Evolutionary conservation across 2,329 filamentous ascomycete species (phyloP).

Genomic region (Aspergillus aculeatinus): DNA sequence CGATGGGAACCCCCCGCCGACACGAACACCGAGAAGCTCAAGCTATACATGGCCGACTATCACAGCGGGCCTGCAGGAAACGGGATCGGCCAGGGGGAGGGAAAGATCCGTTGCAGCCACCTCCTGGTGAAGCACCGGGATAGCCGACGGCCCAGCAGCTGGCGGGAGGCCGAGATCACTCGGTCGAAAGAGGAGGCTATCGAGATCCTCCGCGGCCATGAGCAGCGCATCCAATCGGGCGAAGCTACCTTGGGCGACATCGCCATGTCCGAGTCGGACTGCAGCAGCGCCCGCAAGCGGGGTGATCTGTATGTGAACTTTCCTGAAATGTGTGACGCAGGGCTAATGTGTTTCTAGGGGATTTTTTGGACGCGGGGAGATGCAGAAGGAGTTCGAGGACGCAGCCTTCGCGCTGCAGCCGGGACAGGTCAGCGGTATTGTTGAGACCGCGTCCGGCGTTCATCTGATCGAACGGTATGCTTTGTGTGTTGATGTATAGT

Average conservation of each 20-base stretch:
- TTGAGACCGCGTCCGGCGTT: constrained; percentile 89
- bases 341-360: constrained; percentile 53
- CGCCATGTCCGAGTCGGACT: constrained; percentile 87
- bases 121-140: constrained; percentile 90
- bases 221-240: constrained; percentile 72
- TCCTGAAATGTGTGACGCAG: constrained; percentile 3
- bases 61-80: constrained; percentile 60
- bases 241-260: constrained; percentile 73
- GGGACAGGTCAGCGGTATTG: constrained; percentile 80
- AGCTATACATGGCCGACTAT: constrained; percentile 87
- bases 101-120: constrained; percentile 91
- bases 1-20: constrained; percentile 90
- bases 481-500: neutral
- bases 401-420: constrained; percentile 86
- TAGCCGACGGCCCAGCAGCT: constrained; percentile 85
- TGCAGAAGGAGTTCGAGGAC: constrained; percentile 99
- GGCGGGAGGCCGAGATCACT: constrained; percentile 87
- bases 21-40: constrained; percentile 88
- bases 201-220: constrained; percentile 71
- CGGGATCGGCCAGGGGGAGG: constrained; percentile 52
- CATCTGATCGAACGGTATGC: constrained; percentile 91
- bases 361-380: constrained; percentile 90
- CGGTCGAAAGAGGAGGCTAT: constrained; percentile 84
- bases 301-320: constrained; percentile 70
- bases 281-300: constrained; percentile 88